Evolutionary conservation across 139 green algal genomes (phyloP).

Genomic region (Asterochloris sp.): DNA sequence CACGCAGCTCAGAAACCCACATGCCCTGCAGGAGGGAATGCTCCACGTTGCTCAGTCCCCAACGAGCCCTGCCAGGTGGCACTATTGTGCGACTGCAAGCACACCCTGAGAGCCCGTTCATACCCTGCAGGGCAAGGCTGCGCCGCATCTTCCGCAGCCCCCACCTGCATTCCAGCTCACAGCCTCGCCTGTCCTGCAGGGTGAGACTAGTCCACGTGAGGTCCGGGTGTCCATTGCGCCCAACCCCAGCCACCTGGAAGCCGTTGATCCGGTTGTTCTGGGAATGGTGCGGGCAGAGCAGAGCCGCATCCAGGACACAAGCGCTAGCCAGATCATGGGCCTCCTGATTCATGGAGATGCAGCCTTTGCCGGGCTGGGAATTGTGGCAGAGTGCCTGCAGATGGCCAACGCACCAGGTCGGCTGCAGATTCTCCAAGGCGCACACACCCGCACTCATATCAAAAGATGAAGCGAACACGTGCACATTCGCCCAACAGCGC

Average conservation of each 20-base stretch:
- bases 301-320: conserved; percentile 18
- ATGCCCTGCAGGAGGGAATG: too few species aligned
- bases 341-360: conserved; percentile 75
- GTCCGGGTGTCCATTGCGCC: conserved; percentile 52
- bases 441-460: neutral
- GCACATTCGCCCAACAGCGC: neutral
- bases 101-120: too few species aligned
- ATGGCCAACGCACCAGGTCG: conserved; percentile 22
- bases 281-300: conserved; percentile 75
- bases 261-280: conserved; percentile 68
- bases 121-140: too few species aligned
- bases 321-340: conserved; percentile 22
- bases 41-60: too few species aligned
- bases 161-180: too few species aligned
- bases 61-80: too few species aligned
- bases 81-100: too few species aligned
- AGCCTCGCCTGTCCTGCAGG: too few species aligned
- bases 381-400: conserved; percentile 58
- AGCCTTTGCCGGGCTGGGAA: conserved; percentile 57
- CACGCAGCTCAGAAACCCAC: too few species aligned
- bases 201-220: too few species aligned
- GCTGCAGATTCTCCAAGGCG: neutral
- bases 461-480: neutral
- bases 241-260: conserved; percentile 79
- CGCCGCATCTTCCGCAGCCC: too few species aligned